Base-by-base conservation (phyloP, 1,284 basidiomycete genomes). In the Neotropicomus parvogracilis region DNA sequence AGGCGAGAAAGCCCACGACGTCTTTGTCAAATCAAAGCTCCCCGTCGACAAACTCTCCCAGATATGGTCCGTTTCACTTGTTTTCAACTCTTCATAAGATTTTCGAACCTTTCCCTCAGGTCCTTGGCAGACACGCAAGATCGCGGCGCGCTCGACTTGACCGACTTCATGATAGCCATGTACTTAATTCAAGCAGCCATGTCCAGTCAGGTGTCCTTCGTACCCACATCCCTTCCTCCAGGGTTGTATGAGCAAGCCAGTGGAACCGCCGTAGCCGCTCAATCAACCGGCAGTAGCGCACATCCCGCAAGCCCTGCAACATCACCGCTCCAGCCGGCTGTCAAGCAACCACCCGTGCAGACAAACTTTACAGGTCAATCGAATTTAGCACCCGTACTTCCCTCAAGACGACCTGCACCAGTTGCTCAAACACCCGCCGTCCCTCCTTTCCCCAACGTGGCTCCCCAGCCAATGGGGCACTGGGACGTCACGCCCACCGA, bases 121-220 rank as follows among this genome's bases (percentile, higher is more conserved):
- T 88, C 82, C 57, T 80, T 99, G 29, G 91, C 95, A 16, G 97
- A 99, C 69, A 95, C 94, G 1, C 91, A 95, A 68, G 82, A 89
- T 57, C 83, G 97, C 51, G 97, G 97, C 34, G 75, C 80, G 3
- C 81, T 99, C 51, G 97, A 99, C 65, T 75, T 85, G 19, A 80
- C 88, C 36, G 97, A 99, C 70, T 99, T 99, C 65, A 88, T 89
- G 55, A 85, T 99, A 62, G 97, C 91, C 44, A 97, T 99, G 97
- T 91, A 89, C 66, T 80, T 95, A 62, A 95, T 98, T 58, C 95
- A 97, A 69, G 85, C 81, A 35, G 77, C 81, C 41, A 98, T 99
- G 95, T 83, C 87, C 41, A 83, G 84, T 45, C 78, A 87, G 45
- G 72, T 93, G 49, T 72, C 85, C 36, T 77, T 75, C 40, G 78